These are phyloP conservation scores for Gossypium arboreum DNA, from an alignment of 345 rosid species.

Conservation along the genomic window DNA sequence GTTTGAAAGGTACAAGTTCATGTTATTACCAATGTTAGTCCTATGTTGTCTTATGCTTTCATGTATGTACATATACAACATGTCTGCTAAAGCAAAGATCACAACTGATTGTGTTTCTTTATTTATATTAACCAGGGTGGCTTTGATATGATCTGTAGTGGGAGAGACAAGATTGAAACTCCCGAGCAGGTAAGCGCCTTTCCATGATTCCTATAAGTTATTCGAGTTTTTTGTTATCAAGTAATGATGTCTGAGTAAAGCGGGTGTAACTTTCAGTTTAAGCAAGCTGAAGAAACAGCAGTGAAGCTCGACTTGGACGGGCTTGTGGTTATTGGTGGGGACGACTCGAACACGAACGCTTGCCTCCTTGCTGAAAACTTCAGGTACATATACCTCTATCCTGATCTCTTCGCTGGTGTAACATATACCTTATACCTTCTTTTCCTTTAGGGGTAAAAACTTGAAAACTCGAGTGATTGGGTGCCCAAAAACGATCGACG, in stretches of 20 bases:
- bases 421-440: not conserved
- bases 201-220: not conserved
- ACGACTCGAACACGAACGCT: slow-evolving; percentile 97
- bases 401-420: not conserved
- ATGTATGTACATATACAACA: not conserved
- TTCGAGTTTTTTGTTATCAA: not conserved
- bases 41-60: not conserved
- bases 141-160: slow-evolving; percentile 98
- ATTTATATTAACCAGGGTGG: slow-evolving; percentile 62
- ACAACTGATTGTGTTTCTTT: not conserved
- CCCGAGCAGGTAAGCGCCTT: slow-evolving; percentile 75
- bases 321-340: slow-evolving; percentile 92
- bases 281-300: slow-evolving; percentile 97
- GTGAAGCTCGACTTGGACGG: slow-evolving; percentile 89
- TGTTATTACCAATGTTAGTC: not conserved
- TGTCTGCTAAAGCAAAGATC: not conserved
- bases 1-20: not conserved
- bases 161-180: slow-evolving; percentile 97
- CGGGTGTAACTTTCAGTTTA: slow-evolving; percentile 53
- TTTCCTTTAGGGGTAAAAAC: slow-evolving; percentile 56
- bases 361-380: slow-evolving; percentile 96
- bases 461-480: slow-evolving; percentile 87
- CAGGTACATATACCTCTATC: slow-evolving; percentile 34
- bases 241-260: not conserved
- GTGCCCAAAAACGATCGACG: slow-evolving; percentile 99